Percentiles rank a stretch among this genome's conserved stretches.
Conservation (phyloP, 73 alveolate genomes). For the Loxodes magnus region DNA sequence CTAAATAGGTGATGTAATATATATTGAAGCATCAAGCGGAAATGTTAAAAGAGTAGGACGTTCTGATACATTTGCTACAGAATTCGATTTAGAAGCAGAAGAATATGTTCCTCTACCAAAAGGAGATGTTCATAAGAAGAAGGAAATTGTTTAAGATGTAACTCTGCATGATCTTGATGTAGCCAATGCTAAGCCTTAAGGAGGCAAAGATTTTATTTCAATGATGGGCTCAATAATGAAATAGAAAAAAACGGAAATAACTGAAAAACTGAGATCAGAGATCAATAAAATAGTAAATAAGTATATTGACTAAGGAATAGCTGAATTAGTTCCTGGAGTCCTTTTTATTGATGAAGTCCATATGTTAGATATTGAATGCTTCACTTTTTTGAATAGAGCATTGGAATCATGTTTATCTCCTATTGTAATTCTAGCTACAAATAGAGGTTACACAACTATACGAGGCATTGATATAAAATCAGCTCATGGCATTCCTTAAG, state of each 20-base stretch:
- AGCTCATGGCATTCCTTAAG: conserved; percentile 99
- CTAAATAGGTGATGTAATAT: conserved; percentile 96
- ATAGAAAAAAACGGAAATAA: conserved; percentile 97
- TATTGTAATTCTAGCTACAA: conserved; percentile 83
- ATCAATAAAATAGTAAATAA: conserved; percentile 97
- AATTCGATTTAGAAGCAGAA: conserved; percentile 98
- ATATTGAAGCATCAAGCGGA: conserved; percentile 98
- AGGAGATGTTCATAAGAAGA: conserved; percentile 99
- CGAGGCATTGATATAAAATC: conserved; percentile 96
- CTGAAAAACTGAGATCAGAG: conserved; percentile 97
- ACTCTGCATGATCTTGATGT: conserved; percentile 98
- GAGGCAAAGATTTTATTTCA: conserved; percentile 95
- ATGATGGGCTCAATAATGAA: conserved; percentile 95
- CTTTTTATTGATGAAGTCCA: conserved; percentile 98
- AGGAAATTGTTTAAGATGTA: conserved; percentile 98
- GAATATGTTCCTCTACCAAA: conserved; percentile 99
- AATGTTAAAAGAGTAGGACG: conserved; percentile 99
- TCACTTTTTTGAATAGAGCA: conserved; percentile 96
- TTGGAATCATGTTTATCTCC: conserved; percentile 75
- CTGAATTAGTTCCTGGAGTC: conserved; percentile 92
- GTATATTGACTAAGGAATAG: conserved; percentile 98
- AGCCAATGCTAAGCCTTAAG: conserved; percentile 98
- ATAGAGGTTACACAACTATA: conserved; percentile 89
- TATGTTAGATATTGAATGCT: conserved; percentile 98
- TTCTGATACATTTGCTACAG: conserved; percentile 96